Evolutionary conservation across 805 yeast genomes (phyloP), one percentile per base, ranked within the genome.

Genomic region (Nakazawaea anatomiae): DNA sequence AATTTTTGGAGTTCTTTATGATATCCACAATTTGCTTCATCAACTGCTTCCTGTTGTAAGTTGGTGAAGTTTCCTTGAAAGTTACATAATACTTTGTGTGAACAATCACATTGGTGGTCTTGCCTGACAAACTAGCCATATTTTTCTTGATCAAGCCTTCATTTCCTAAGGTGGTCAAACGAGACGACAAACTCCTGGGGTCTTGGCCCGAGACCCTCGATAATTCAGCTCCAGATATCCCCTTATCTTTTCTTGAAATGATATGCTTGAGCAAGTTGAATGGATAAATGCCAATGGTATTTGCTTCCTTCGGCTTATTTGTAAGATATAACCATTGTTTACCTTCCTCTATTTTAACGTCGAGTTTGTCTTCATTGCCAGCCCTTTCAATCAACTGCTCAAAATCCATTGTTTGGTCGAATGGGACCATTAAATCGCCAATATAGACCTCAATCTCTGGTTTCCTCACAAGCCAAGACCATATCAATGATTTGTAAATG

Each of bases 201-300:
- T 86, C 94, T 64, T 86, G 94, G 7, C 78, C 78, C 0, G 90
- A 78, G 18, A 67, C 70, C 40, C 69, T 67, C 2, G 83, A 77
- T 52, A 86, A 68, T 29, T 79, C 80, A 32, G 80, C 67, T 0
- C 91, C 78, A 46, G 77, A 72, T 12, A 85, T 77, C 8, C 94
- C 94, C 1, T 63, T 58, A 0, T 71, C 66, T 28, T 81, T 81
- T 32, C 77, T 61, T 52, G 73, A 76, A 0, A 90, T 87, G 48
- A 86, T 82, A 46, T 77, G 82, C 47, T 80, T 68, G 25, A 86
- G 61, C 39, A 86, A 60, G 25, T 76, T 76, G 58, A 73, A 79
- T 11, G 87, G 83, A 57, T 68, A 71, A 8, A 72, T 71, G 3
- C 89, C 89, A 31, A 86, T 60, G 4, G 72, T 65, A 46, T 75